phyloP scores from a whole-genome alignment of 2,329 filamentous ascomycete genomes.

The Acrodontium crateriforme region DNA sequence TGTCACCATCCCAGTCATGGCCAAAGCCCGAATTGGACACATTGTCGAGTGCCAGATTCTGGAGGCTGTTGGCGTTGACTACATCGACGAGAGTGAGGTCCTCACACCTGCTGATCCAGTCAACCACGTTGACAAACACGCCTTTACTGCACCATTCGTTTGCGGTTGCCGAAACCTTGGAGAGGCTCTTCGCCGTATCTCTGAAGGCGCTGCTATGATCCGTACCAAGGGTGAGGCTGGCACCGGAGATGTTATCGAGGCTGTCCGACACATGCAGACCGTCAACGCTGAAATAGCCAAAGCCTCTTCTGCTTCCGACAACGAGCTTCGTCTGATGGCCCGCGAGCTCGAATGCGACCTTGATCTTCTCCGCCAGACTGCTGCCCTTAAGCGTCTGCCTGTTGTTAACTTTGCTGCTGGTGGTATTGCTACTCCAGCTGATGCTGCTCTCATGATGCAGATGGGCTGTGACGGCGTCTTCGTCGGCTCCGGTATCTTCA shows the following conservation, averaged over 20 bases:
- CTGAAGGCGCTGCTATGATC: conserved; percentile 96
- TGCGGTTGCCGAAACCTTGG: conserved; percentile 91
- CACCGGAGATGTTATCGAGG: conserved; percentile 92
- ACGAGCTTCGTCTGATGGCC: conserved; percentile 64
- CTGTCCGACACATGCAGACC: conserved; percentile 88
- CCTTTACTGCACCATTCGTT: conserved; percentile 78
- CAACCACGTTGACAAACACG: conserved; percentile 82
- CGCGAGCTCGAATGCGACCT: conserved; percentile 70
- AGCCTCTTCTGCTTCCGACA: conserved; percentile 51
- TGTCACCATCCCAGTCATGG: conserved; percentile 98
- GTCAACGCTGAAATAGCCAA: conserved; percentile 70
- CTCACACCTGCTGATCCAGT: conserved; percentile 84
- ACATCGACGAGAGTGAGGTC: conserved; percentile 97
- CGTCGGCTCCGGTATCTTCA: conserved; percentile 94
- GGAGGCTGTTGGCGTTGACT: conserved; percentile 87
- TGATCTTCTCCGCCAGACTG: conserved; percentile 70
- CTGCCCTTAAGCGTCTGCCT: conserved; percentile 72
- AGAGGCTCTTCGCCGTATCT: conserved; percentile 80
- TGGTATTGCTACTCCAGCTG: conserved; percentile 97
- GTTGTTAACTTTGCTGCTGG: conserved; percentile 97
- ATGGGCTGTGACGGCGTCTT: conserved; percentile 96
- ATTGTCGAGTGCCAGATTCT: conserved; percentile 98
- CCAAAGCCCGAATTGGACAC: conserved; percentile 94
- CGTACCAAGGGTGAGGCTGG: conserved; percentile 96
- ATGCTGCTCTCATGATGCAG: conserved; percentile 98